phyloP scores from a whole-genome alignment of 768 basidiomycete species.

The Termitomyces sp. region DNA sequence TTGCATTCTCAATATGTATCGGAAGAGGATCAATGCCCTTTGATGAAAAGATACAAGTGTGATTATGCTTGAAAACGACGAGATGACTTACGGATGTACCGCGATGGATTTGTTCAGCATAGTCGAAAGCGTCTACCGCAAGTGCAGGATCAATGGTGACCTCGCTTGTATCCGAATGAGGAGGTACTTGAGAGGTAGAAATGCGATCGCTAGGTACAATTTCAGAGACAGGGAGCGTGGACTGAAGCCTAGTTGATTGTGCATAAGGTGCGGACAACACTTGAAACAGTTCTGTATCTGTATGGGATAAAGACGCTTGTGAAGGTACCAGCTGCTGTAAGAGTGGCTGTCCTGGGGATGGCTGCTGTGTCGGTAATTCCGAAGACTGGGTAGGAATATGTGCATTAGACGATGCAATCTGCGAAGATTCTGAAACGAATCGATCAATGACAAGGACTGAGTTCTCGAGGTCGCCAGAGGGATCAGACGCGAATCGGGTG shows the following conservation, averaged over 20 bases:
- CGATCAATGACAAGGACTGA: background rate
- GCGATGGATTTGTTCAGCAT: background rate
- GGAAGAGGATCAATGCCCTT: background rate
- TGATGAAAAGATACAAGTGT: background rate
- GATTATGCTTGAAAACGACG: background rate
- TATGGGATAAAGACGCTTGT: background rate
- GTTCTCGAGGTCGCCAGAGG: background rate
- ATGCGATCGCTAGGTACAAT: background rate
- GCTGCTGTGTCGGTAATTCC: background rate
- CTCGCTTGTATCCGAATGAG: background rate
- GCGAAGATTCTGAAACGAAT: background rate
- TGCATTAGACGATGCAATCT: background rate
- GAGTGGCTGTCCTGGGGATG: background rate
- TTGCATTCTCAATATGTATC: background rate
- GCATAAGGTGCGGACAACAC: background rate
- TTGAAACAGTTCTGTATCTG: background rate
- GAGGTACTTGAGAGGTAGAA: background rate
- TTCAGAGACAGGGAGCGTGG: background rate
- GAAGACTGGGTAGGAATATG: background rate
- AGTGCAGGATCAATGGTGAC: slow-evolving; percentile 15
- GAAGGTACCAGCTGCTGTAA: background rate
- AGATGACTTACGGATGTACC: background rate
- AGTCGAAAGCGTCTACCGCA: slow-evolving; percentile 4
- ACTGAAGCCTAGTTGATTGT: background rate
- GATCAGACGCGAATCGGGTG: background rate